These are phyloP conservation scores for Pachyrhizus erosus DNA, from an alignment of 306 rosid species.

Conservation along the genomic window DNA sequence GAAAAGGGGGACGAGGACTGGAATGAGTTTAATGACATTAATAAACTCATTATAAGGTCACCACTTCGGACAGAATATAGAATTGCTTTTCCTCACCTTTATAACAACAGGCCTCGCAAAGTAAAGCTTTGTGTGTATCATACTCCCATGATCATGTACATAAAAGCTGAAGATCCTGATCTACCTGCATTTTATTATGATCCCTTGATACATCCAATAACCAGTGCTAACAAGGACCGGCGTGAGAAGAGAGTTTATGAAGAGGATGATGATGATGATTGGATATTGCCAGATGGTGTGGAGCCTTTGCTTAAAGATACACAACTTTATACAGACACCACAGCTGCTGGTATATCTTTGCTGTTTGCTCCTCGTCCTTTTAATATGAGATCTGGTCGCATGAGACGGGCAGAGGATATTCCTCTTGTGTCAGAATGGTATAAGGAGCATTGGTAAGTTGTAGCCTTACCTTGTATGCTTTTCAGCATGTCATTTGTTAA, in stretches of 20 bases:
- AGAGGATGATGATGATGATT: conserved; percentile 88
- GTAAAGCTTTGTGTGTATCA: conserved; percentile 94
- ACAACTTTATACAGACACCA: conserved; percentile 94
- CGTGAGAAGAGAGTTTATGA: conserved; percentile 81
- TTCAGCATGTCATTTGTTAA: not conserved
- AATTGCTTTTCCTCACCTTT: conserved; percentile 98
- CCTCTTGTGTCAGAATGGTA: conserved; percentile 99
- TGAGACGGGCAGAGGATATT: conserved; percentile 92
- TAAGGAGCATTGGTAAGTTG: conserved; percentile 92
- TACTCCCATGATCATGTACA: conserved; percentile 97
- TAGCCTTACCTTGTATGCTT: not conserved
- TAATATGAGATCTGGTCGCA: conserved; percentile 99
- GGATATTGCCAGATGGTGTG: conserved; percentile 86
- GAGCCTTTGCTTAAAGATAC: conserved; percentile 86
- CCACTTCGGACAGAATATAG: conserved; percentile 98
- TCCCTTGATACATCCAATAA: conserved; percentile 97
- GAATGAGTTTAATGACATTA: conserved; percentile 99
- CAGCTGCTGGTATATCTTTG: conserved; percentile 95
- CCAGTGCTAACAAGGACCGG: conserved; percentile 91
- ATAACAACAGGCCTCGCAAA: conserved; percentile 98
- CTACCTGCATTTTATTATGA: conserved; percentile 98
- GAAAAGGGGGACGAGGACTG: conserved; percentile 99
- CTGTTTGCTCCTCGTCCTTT: conserved; percentile 98
- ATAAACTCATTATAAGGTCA: conserved; percentile 96
- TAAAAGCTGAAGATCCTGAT: conserved; percentile 98